Conservation (phyloP, 768 basidiomycete genomes). For the Pleurotus giganteus region DNA sequence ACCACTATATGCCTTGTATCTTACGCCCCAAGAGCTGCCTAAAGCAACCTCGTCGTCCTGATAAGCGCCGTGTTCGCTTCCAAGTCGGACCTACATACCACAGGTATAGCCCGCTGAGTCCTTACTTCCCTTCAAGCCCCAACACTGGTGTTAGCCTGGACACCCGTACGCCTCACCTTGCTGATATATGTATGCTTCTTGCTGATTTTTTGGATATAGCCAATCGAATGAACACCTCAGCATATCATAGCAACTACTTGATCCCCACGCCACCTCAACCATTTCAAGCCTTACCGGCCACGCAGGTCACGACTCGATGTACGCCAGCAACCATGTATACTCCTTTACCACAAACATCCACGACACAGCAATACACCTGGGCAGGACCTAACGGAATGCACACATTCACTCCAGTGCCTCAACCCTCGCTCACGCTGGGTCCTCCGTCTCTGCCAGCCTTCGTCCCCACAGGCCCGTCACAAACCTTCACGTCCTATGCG, state of each 20-base stretch:
- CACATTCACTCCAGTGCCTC: not conserved
- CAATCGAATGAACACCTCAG: not conserved
- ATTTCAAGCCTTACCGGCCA: not conserved
- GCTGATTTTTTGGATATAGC: not conserved
- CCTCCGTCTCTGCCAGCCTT: not conserved
- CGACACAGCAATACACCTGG: not conserved
- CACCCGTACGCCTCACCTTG: not conserved
- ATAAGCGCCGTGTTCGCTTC: no score
- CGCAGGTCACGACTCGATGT: not conserved
- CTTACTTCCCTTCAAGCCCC: no score
- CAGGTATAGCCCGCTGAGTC: no score
- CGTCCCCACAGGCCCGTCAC: not conserved
- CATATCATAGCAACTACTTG: not conserved
- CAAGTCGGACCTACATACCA: no score
- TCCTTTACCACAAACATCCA: not conserved
- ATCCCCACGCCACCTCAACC: not conserved
- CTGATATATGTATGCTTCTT: not conserved
- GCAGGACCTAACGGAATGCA: not conserved
- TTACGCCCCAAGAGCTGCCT: no score
- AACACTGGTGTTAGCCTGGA: no score
- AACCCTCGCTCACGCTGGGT: not conserved
- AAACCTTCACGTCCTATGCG: not conserved
- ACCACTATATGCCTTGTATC: no score
- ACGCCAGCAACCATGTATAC: not conserved
- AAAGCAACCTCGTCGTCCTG: no score